These are phyloP conservation scores for Dothideomycetidae sp. DNA, from an alignment of 2,329 filamentous ascomycete species.

Conservation along the genomic window DNA sequence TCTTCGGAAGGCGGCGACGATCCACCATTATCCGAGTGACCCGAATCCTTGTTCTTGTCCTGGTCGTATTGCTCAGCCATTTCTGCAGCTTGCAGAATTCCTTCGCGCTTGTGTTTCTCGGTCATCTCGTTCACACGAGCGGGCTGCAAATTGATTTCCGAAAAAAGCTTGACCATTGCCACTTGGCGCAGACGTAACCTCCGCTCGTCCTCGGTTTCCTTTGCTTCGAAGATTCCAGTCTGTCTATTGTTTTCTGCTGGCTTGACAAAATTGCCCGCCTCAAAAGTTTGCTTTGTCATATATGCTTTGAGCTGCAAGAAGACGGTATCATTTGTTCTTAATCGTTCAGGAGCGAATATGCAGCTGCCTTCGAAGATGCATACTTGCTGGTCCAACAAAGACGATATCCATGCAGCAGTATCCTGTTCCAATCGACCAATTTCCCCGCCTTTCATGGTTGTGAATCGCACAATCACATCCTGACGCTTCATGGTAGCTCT, in stretches of 20 bases:
- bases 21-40: constrained; percentile 27
- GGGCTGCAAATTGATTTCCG: constrained; percentile 74
- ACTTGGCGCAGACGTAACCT: constrained; percentile 72
- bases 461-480: constrained; percentile 87
- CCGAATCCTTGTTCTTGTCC: constrained; percentile 41
- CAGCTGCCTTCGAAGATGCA: constrained; percentile 78
- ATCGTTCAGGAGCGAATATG: constrained; percentile 71
- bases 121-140: constrained; percentile 59
- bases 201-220: constrained; percentile 75
- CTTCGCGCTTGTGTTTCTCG: constrained; percentile 67
- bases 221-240: constrained; percentile 64
- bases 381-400: constrained; percentile 76
- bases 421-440: constrained; percentile 80
- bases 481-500: constrained; percentile 48
- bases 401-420: constrained; percentile 79
- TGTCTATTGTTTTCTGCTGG: constrained; percentile 55
- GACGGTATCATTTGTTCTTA: constrained; percentile 87
- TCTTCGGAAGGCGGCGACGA: constrained; percentile 48
- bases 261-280: constrained; percentile 45
- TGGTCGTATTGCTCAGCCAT: constrained; percentile 57
- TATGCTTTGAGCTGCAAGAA: constrained; percentile 76
- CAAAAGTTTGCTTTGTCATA: constrained; percentile 60
- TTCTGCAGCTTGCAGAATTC: constrained; percentile 74
- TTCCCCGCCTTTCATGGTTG: constrained; percentile 62
- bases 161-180: constrained; percentile 72